Percentiles rank a stretch among this genome's conserved stretches.
Conservation (phyloP, 2,329 filamentous ascomycete species). For the Cercospora zeae-maydis region DNA sequence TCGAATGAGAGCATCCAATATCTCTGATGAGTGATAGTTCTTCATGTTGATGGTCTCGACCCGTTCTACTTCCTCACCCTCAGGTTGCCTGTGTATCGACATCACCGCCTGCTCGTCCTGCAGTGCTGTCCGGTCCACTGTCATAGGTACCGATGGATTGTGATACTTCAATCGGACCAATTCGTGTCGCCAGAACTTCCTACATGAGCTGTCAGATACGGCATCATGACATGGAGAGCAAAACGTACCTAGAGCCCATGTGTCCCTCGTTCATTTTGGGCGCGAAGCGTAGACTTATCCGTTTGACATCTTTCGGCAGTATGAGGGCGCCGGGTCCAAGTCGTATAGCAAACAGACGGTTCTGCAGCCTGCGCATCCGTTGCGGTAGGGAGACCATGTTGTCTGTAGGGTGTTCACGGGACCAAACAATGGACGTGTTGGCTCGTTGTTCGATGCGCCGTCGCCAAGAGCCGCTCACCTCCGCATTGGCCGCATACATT, state of each 20-base stretch:
- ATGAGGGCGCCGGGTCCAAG: slow-evolving; percentile 79
- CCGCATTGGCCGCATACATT: background rate
- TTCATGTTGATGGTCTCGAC: slow-evolving; percentile 56
- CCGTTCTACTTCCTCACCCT: slow-evolving; percentile 33
- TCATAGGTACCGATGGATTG: slow-evolving; percentile 82
- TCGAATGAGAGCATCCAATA: slow-evolving; percentile 60
- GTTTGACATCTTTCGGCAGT: slow-evolving; percentile 70
- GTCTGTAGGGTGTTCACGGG: background rate
- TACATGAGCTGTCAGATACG: slow-evolving; percentile 37
- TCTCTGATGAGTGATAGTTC: slow-evolving; percentile 57
- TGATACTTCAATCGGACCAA: slow-evolving; percentile 89
- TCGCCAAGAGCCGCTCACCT: background rate
- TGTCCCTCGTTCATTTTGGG: slow-evolving; percentile 61
- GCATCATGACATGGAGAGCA: slow-evolving; percentile 29
- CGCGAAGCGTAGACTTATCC: slow-evolving; percentile 72
- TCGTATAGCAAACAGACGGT: slow-evolving; percentile 70
- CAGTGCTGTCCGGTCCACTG: slow-evolving; percentile 65
- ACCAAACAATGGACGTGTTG: background rate
- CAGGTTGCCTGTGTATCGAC: slow-evolving; percentile 58
- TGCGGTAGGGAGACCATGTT: slow-evolving; percentile 58
- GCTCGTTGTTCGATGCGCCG: slow-evolving; percentile 1
- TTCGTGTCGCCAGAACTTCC: slow-evolving; percentile 82
- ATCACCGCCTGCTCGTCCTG: slow-evolving; percentile 57
- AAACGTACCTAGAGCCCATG: slow-evolving; percentile 63
- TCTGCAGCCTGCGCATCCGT: slow-evolving; percentile 70